These are phyloP conservation scores for Lentinula sp. DNA, from an alignment of 768 basidiomycete genomes.

Conservation along the genomic window DNA sequence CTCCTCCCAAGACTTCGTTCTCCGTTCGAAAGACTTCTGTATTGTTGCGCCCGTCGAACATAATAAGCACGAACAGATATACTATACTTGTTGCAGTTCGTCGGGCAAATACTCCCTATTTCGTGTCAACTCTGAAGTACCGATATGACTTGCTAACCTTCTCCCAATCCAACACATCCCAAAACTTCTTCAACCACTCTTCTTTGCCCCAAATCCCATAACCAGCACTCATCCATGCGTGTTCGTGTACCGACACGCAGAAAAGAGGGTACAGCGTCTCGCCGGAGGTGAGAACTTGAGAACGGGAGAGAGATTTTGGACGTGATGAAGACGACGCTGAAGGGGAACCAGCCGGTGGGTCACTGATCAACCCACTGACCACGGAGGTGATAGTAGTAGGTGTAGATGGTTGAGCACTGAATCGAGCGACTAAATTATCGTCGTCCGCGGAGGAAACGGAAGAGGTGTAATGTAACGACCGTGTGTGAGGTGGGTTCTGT, in stretches of 20 bases:
- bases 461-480: background rate
- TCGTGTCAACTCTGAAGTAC: background rate
- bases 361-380: background rate
- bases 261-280: conserved; percentile 66
- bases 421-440: background rate
- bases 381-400: background rate
- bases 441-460: background rate
- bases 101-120: no score
- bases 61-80: no score
- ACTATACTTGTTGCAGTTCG: no score
- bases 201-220: conserved; percentile 93
- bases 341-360: background rate
- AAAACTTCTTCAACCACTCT: conserved; percentile 77
- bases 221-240: conserved; percentile 79
- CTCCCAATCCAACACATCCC: conserved; percentile 76
- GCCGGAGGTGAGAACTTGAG: conserved; percentile 32
- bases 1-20: no score
- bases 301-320: conserved; percentile 7
- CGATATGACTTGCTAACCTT: conserved; percentile 41
- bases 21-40: no score
- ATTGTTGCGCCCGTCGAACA: no score
- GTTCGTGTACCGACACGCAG: conserved; percentile 76
- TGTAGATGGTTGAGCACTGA: background rate
- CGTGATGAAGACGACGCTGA: no score
- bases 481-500: background rate